Conservation (phyloP, 768 basidiomycete genomes). For the Cystofilobasidium capitatum region DNA sequence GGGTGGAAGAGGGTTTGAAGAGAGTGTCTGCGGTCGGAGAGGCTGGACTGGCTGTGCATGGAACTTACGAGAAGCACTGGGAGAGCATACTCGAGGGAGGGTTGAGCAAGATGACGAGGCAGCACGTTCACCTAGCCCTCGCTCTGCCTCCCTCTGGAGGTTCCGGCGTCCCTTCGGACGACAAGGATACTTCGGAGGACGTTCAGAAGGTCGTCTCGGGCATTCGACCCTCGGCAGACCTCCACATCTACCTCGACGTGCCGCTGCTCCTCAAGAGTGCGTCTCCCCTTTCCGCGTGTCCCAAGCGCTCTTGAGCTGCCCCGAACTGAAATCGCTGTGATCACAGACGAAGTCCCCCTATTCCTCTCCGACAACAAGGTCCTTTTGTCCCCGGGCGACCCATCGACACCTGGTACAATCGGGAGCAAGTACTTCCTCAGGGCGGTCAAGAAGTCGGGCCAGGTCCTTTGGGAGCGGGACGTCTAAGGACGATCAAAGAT, state of each 20-base stretch:
- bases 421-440: conserved; percentile 14
- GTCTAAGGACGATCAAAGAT: too few species aligned
- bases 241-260: conserved; percentile 21
- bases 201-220: conserved; percentile 11
- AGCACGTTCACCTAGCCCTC: conserved; percentile 24
- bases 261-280: conserved; percentile 10
- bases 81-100: conserved; percentile 13
- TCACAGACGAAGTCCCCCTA: conserved; percentile 20
- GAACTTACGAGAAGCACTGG: conserved; percentile 17
- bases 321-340: too few species aligned
- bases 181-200: not conserved
- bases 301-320: not conserved
- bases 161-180: not conserved
- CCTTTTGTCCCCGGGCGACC: conserved; percentile 17
- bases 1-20: conserved; percentile 6
- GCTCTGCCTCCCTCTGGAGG: not conserved
- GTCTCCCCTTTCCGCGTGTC: not conserved
- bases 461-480: conserved; percentile 13
- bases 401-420: conserved; percentile 1
- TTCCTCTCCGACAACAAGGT: conserved; percentile 23
- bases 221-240: conserved; percentile 8
- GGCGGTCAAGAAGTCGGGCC: conserved; percentile 6
- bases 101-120: conserved; percentile 17
- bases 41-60: conserved; percentile 16
- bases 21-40: not conserved